Evolutionary conservation across 306 rosid genomes (phyloP).

Genomic region (Glycyrrhiza uralensis): DNA sequence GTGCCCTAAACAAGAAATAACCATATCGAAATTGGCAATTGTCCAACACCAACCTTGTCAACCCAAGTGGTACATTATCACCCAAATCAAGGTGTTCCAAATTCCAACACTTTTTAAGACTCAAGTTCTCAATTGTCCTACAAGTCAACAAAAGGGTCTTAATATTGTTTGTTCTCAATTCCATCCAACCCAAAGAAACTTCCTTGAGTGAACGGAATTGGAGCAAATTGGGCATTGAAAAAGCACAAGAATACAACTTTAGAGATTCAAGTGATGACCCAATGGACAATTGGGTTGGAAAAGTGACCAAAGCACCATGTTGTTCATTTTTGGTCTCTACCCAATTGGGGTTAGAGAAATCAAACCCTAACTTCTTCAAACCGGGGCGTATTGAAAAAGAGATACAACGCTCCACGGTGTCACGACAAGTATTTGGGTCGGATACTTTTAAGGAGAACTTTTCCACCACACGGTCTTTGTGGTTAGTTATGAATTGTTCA

Average conservation of each 20-base stretch:
- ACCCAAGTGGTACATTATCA: not conserved
- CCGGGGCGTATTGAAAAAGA: not conserved
- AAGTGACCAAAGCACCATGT: not conserved
- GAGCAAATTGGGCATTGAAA: not conserved
- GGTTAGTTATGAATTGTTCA: not conserved
- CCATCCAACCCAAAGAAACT: conserved; percentile 21
- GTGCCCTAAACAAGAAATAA: not conserved
- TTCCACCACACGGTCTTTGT: not conserved
- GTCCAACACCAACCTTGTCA: conserved; percentile 23
- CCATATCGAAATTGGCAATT: not conserved
- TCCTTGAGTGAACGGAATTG: conserved; percentile 16
- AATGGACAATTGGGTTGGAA: not conserved
- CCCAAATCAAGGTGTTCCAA: not conserved
- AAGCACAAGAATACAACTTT: conserved; percentile 21
- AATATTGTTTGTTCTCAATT: not conserved
- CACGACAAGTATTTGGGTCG: not conserved
- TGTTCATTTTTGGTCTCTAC: not conserved
- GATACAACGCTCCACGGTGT: not conserved
- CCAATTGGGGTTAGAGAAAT: conserved; percentile 13
- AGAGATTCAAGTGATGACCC: not conserved
- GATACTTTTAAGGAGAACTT: conserved; percentile 21
- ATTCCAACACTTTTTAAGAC: conserved; percentile 19
- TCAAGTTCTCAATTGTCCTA: conserved; percentile 1
- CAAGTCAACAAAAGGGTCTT: not conserved
- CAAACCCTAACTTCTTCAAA: not conserved